phyloP scores from a whole-genome alignment of 129 eudicot species.

The Smallanthus sonchifolius region DNA sequence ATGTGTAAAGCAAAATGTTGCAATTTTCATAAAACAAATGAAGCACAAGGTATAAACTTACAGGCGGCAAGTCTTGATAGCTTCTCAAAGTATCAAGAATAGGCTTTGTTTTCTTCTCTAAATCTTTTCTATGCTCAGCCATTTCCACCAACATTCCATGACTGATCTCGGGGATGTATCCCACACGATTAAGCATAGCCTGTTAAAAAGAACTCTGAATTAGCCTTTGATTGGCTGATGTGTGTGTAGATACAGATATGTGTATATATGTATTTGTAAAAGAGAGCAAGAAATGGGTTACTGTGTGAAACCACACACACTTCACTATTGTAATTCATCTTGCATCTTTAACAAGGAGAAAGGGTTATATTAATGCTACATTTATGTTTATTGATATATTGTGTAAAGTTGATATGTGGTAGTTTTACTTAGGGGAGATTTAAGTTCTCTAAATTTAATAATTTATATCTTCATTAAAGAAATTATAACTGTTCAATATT shows the following conservation, averaged over 20 bases:
- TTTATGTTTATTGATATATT: background rate
- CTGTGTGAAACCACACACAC: background rate
- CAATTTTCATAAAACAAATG: conserved; percentile 4
- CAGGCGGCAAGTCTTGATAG: conserved; percentile 98
- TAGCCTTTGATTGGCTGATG: background rate
- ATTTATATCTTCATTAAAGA: background rate
- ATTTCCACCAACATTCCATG: conserved; percentile 96
- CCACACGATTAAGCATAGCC: conserved; percentile 93
- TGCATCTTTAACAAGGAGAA: background rate
- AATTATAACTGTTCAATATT: background rate
- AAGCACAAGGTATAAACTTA: conserved; percentile 15
- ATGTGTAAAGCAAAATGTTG: background rate
- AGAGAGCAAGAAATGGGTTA: background rate
- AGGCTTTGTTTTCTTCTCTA: conserved; percentile 94
- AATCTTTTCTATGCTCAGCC: conserved; percentile 94
- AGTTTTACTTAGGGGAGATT: background rate
- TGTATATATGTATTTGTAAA: background rate
- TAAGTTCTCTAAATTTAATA: background rate
- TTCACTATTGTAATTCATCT: background rate
- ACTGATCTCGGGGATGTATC: conserved; percentile 93
- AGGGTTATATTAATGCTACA: background rate
- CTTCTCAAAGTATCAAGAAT: conserved; percentile 93
- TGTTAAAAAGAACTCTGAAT: conserved; percentile 15
- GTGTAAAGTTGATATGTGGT: background rate
- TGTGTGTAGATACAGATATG: conserved; percentile 1